Evolutionary conservation across 169 alveolate species (phyloP).

Genomic region (Babesia caballi): DNA sequence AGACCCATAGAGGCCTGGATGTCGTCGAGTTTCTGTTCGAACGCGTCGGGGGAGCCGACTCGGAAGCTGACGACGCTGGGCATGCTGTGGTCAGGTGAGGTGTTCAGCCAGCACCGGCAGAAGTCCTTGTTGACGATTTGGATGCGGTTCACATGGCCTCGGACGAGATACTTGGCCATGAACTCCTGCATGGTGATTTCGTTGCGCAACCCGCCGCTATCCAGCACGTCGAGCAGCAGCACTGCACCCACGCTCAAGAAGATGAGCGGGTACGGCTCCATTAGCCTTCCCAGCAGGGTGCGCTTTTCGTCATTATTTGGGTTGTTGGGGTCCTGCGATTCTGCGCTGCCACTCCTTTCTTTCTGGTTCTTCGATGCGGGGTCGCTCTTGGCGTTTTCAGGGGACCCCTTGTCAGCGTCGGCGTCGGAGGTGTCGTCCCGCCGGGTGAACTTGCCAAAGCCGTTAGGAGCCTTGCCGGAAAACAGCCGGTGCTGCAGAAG

Average conservation of each 20-base stretch:
- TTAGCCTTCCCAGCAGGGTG: slow-evolving; percentile 12
- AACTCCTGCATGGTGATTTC: slow-evolving; percentile 84
- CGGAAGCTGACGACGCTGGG: slow-evolving; percentile 68
- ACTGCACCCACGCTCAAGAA: slow-evolving; percentile 52
- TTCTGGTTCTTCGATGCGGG: background rate
- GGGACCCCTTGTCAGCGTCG: background rate
- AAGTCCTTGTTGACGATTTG: slow-evolving; percentile 76
- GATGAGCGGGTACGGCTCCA: slow-evolving; percentile 60
- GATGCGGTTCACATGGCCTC: slow-evolving; percentile 80
- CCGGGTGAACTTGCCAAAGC: slow-evolving; percentile 61
- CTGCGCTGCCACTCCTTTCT: too few species aligned
- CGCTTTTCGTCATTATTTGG: slow-evolving; percentile 12
- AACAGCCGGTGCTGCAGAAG: too few species aligned
- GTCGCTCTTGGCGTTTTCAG: background rate
- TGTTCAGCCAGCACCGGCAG: slow-evolving; percentile 63
- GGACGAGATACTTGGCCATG: slow-evolving; percentile 69
- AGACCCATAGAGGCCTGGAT: slow-evolving; percentile 79
- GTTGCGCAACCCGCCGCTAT: slow-evolving; percentile 66
- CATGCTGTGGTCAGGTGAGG: slow-evolving; percentile 45
- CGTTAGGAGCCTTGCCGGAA: slow-evolving; percentile 56
- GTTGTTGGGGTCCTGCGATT: slow-evolving; percentile 1
- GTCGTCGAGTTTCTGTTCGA: slow-evolving; percentile 73
- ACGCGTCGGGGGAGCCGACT: slow-evolving; percentile 74
- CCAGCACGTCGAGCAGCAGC: slow-evolving; percentile 58
- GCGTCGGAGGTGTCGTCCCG: slow-evolving; percentile 6